Evolutionary conservation across 495 filamentous ascomycete genomes (phyloP), one percentile per base, ranked within the genome.

Genomic region (Rusavskia elegans): DNA sequence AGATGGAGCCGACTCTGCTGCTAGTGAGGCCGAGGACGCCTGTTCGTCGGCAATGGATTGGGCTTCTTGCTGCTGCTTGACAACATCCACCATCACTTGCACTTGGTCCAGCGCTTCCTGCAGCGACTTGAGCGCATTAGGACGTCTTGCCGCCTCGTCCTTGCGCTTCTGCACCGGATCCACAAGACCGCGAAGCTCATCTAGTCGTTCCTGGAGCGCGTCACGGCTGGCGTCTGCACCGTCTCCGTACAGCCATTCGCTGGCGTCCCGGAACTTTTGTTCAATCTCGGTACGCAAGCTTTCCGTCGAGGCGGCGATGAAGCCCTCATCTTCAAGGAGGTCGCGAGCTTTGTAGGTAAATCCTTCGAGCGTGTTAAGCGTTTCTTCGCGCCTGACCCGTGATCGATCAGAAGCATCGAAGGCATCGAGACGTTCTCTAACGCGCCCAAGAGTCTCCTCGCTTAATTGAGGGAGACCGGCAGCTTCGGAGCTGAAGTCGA

Each of bases 341-440:
- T 96, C 93, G 5, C 88, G 81, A 39, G 83, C 78, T 54, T 79
- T 82, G 73, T 99, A 99, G 41, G 89, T 94, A 64, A 85, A 95
- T n/a, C 76, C 80, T 64, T 99, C 92, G 25, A 99, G 79, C 58
- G 84, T 82, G 69, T 99, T 99, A 27, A 95, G 69, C 10, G 85
- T 77, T 65, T 95, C 92, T 63, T 95, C 89, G 32, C 90, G 82
- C 42, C 80, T 69, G 40, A 80, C 66, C 29, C 89, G 85, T 5
- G 82, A 75, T 44, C 71, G 70, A 67, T 99, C 92, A 1, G 87
- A 96, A 21, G 76, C 71, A 57, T 89, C 88, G 54, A 96, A 94
- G 2, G 85, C 81, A 59, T 77, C 68, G 46, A 96, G 73, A 23
- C 87, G 81, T 51, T 79, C 72, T 60, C 82, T 82, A 64, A 89